Percentiles rank a stretch among this genome's conserved stretches.
Evolutionary conservation across 2,329 filamentous ascomycete species (phyloP).

Genomic region (Colletotrichum eleusines): DNA sequence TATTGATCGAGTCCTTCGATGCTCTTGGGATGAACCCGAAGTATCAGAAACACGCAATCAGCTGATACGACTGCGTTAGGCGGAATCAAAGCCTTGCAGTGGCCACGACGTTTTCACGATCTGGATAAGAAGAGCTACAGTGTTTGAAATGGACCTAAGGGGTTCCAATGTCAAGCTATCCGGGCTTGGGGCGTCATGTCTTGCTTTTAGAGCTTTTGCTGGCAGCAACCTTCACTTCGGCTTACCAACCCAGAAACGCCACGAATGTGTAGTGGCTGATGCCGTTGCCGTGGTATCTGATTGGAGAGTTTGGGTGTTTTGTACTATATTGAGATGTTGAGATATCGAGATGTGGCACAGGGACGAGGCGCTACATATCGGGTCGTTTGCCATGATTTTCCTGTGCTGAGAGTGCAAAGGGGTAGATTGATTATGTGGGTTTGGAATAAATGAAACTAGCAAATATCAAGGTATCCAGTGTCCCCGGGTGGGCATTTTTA

Average conservation of each 20-base stretch:
- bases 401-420: not conserved
- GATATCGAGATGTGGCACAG: not conserved
- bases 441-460: not conserved
- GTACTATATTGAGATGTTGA: not conserved
- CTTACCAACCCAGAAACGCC: too few relatives aligned
- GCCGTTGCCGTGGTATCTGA: not conserved
- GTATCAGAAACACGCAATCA: not conserved
- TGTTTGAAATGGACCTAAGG: too few relatives aligned
- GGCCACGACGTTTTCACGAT: not conserved
- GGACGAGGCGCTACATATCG: not conserved
- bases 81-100: not conserved
- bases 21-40: not conserved
- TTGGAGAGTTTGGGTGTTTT: not conserved
- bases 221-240: too few relatives aligned
- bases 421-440: not conserved
- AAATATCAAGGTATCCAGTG: too few relatives aligned
- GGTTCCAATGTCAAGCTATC: too few relatives aligned
- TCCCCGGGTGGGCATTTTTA: too few relatives aligned
- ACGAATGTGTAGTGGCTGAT: too few relatives aligned
- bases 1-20: accelerated
- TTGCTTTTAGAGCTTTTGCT: too few relatives aligned
- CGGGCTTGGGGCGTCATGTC: too few relatives aligned
- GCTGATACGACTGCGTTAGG: not conserved
- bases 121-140: too few relatives aligned
- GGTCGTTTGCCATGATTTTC: not conserved